These are phyloP conservation scores for Zasmidium angulare DNA, from an alignment of 2,329 filamentous ascomycete species.

Conservation along the genomic window DNA sequence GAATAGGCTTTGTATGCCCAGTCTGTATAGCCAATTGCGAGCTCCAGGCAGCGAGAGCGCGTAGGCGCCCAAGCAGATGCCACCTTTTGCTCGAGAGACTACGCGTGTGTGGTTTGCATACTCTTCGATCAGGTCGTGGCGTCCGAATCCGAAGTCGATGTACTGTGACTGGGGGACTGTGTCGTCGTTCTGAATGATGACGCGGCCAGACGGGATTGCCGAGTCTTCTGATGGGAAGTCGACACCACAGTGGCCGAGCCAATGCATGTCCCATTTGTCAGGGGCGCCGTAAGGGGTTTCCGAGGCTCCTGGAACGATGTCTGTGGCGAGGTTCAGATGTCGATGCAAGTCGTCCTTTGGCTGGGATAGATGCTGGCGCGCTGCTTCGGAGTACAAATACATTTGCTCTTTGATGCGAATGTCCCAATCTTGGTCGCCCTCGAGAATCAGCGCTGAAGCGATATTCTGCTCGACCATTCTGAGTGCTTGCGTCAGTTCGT, in stretches of 20 bases:
- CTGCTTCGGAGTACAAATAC: constrained; percentile 20
- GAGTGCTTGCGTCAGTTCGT: too few species aligned
- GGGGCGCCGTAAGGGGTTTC: constrained; percentile 35
- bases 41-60: constrained; percentile 49
- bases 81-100: constrained; percentile 43
- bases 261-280: constrained; percentile 36
- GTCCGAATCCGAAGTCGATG: constrained; percentile 25
- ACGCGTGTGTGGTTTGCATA: constrained; percentile 43
- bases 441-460: constrained; percentile 44
- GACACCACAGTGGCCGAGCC: constrained; percentile 35
- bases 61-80: constrained; percentile 47
- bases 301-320: constrained; percentile 25
- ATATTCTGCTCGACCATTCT: constrained; percentile 37
- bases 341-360: too few species aligned
- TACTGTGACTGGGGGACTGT: constrained; percentile 23
- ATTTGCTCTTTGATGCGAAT: constrained; percentile 43
- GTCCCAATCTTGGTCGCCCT: constrained; percentile 49
- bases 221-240: constrained; percentile 10
- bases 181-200: constrained; percentile 19
- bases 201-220: constrained; percentile 16
- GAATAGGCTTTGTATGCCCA: constrained; percentile 44
- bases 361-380: constrained; percentile 3
- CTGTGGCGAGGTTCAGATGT: constrained; percentile 20
- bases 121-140: constrained; percentile 14
- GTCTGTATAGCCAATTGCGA: constrained; percentile 43